A percentile compares a stretch with the other conserved stretches of the same genome.
These are phyloP conservation scores for Simplicillium aogashimaense DNA, from an alignment of 2,329 filamentous ascomycete genomes.

Conservation along the genomic window DNA sequence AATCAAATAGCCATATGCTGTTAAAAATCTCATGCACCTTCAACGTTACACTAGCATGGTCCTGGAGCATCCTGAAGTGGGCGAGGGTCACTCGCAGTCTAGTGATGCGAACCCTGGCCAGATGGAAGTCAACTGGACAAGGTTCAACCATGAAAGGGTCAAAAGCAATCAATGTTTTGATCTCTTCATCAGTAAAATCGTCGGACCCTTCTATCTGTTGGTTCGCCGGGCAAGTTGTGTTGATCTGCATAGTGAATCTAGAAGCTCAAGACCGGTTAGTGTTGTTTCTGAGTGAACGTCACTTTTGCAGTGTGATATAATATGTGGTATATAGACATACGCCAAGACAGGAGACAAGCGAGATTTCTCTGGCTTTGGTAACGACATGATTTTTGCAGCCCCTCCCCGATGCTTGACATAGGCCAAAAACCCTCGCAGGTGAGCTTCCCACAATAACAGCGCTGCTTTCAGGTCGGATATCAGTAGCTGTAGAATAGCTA, in stretches of 20 bases:
- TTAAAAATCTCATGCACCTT: too few species aligned
- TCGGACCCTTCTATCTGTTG: slow-evolving; percentile 1
- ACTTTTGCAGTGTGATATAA: too few species aligned
- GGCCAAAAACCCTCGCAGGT: not conserved
- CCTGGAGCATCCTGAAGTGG: too few species aligned
- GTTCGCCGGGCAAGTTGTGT: not conserved
- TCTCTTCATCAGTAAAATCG: slow-evolving; percentile 1
- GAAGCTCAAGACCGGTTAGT: not conserved
- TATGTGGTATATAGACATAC: too few species aligned
- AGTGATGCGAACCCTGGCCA: slow-evolving; percentile 1
- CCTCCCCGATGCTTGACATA: slow-evolving; percentile 1
- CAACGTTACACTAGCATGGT: too few species aligned
- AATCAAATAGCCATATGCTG: too few species aligned
- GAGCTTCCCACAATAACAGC: not conserved
- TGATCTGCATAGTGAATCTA: slow-evolving; percentile 2
- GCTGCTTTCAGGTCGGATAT: not conserved
- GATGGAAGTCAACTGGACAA: slow-evolving; percentile 1
- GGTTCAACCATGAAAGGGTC: slow-evolving; percentile 1
- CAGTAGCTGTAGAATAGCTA: slow-evolving; percentile 1
- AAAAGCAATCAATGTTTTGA: not conserved
- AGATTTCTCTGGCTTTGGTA: slow-evolving; percentile 1
- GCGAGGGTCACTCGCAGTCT: not conserved
- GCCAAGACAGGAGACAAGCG: not conserved
- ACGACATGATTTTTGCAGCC: not conserved
- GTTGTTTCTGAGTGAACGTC: not conserved